These are phyloP conservation scores for Fusarium caatingaense DNA, from an alignment of 2,329 filamentous ascomycete species.

Conservation along the genomic window DNA sequence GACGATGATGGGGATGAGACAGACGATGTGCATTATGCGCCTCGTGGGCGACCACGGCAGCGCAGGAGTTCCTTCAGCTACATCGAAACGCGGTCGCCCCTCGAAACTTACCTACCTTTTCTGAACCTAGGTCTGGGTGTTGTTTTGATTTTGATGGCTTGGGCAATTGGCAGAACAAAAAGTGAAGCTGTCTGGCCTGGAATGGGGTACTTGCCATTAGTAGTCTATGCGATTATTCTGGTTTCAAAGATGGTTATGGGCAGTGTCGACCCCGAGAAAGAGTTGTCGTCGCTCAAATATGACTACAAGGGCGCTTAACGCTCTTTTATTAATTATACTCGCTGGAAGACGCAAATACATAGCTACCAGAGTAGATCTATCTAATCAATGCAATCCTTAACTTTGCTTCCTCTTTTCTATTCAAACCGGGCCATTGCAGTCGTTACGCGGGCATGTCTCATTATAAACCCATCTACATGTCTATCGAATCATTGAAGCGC, in stretches of 20 bases:
- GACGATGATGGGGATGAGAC: slow-evolving; percentile 39
- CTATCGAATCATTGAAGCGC: slow-evolving; percentile 92
- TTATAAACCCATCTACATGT: slow-evolving; percentile 59
- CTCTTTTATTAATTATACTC: background rate
- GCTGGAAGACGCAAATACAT: background rate
- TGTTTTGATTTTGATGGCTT: slow-evolving; percentile 61
- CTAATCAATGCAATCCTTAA: slow-evolving; percentile 5
- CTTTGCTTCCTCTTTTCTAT: slow-evolving; percentile 38
- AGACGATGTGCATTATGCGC: slow-evolving; percentile 18
- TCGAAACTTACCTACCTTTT: slow-evolving; percentile 69
- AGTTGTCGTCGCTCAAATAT: slow-evolving; percentile 72
- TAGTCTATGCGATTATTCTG: slow-evolving; percentile 71
- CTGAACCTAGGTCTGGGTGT: slow-evolving; percentile 69
- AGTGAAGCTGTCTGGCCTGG: slow-evolving; percentile 54
- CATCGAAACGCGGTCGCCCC: slow-evolving; percentile 53
- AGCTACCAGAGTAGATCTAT: slow-evolving; percentile 21
- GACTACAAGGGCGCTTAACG: slow-evolving; percentile 73
- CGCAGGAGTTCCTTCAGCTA: slow-evolving; percentile 41
- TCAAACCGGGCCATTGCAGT: slow-evolving; percentile 18
- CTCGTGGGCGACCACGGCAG: slow-evolving; percentile 31
- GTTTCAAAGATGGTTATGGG: slow-evolving; percentile 74
- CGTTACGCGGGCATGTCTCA: slow-evolving; percentile 38
- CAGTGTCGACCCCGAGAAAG: slow-evolving; percentile 74
- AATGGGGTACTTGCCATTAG: slow-evolving; percentile 63
- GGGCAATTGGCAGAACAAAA: slow-evolving; percentile 51